These are phyloP conservation scores for Penicillium subrubescens DNA, from an alignment of 495 filamentous ascomycete genomes.

Conservation along the genomic window DNA sequence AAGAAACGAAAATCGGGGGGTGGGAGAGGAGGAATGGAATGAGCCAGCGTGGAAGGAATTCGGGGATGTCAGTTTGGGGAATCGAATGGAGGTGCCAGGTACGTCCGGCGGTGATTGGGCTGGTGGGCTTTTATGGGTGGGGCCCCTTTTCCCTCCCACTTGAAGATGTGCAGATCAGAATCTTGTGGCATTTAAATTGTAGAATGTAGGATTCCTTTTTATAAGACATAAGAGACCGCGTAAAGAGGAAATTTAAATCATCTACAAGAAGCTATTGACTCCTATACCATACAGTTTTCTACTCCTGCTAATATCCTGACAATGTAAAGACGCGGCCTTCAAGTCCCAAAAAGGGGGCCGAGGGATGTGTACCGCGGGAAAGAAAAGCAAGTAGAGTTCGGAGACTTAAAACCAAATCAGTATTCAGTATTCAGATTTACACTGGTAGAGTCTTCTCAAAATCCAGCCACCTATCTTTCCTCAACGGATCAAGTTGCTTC, in stretches of 20 bases:
- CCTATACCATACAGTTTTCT: neutral
- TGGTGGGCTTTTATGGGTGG: slow-evolving; percentile 8
- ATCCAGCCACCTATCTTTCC: slow-evolving; percentile 69
- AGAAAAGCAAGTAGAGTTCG: neutral
- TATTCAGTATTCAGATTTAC: no score
- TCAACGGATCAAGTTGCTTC: slow-evolving; percentile 67
- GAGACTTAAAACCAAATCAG: neutral
- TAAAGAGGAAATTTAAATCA: neutral
- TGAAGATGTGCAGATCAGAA: no score
- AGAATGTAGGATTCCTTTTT: slow-evolving; percentile 14
- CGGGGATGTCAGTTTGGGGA: slow-evolving; percentile 25
- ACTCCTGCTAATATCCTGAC: neutral
- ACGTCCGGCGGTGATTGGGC: slow-evolving; percentile 28
- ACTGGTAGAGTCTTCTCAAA: slow-evolving; percentile 43
- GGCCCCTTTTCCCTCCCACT: slow-evolving; percentile 1
- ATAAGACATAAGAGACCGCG: slow-evolving; percentile 1
- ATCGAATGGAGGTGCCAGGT: slow-evolving; percentile 25
- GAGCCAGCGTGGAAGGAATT: slow-evolving; percentile 28
- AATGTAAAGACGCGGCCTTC: neutral
- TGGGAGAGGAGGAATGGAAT: slow-evolving; percentile 9
- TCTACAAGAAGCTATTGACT: neutral
- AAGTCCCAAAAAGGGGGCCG: neutral
- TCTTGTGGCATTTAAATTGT: neutral
- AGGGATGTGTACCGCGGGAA: neutral
- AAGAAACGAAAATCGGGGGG: slow-evolving; percentile 11